phyloP scores from a whole-genome alignment of 179 eudicot species.

The Beta macrorhiza region DNA sequence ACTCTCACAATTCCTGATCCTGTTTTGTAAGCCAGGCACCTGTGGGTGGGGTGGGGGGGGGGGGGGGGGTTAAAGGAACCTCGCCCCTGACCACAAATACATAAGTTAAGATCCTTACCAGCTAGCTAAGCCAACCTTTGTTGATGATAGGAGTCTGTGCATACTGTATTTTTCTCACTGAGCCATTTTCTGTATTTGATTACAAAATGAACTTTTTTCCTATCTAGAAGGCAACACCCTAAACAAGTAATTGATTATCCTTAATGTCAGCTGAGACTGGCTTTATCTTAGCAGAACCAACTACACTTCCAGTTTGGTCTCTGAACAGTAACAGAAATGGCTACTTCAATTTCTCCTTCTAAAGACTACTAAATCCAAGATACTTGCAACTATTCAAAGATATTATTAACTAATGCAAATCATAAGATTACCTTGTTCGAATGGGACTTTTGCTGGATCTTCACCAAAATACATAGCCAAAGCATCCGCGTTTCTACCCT shows the following conservation, averaged over 20 bases:
- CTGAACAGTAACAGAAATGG: background rate
- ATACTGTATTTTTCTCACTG: background rate
- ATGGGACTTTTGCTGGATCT: conserved; percentile 92
- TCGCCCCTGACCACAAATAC: no score
- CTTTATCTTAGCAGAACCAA: background rate
- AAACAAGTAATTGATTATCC: background rate
- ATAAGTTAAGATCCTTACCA: no score
- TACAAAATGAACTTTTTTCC: background rate
- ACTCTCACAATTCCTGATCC: no score
- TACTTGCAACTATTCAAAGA: background rate
- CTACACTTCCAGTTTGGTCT: background rate
- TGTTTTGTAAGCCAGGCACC: no score
- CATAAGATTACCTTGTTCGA: conserved; percentile 74
- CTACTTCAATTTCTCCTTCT: background rate
- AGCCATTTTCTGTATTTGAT: background rate
- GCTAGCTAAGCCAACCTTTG: no score
- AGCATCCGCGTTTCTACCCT: conserved; percentile 93
- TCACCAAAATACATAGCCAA: conserved; percentile 90
- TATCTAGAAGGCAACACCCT: background rate
- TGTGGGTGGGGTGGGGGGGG: no score
- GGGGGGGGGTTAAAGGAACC: no score
- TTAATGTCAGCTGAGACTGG: background rate
- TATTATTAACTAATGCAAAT: background rate
- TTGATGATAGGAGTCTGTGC: no score
- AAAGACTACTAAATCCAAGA: background rate